Conservation (phyloP, 2,329 filamentous ascomycete genomes). For the Myriosclerotinia duriaeana region DNA sequence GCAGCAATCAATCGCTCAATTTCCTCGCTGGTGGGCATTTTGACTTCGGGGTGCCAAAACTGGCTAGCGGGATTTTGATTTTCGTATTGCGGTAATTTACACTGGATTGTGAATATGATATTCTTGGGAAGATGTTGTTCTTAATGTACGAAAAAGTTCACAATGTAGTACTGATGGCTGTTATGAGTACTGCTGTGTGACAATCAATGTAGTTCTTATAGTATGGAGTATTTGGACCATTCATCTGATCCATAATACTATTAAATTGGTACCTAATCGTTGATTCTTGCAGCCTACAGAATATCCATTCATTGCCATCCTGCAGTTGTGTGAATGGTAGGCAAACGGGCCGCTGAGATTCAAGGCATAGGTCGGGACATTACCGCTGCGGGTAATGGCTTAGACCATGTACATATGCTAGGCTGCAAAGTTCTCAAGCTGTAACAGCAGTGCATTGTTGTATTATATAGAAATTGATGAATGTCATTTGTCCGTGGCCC, state of each 20-base stretch:
- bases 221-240: background rate
- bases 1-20: background rate
- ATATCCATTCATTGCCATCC: background rate
- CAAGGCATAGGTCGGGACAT: too few relatives aligned
- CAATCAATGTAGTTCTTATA: background rate
- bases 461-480: background rate
- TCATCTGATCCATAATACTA: background rate
- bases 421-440: background rate
- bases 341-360: background rate
- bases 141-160: background rate
- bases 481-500: background rate
- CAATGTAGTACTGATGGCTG: background rate
- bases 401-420: background rate
- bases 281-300: background rate
- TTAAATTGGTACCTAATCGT: background rate
- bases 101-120: background rate
- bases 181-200: background rate
- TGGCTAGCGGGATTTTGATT: background rate
- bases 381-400: background rate
- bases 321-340: background rate
- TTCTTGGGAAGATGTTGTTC: background rate
- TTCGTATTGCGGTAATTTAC: too few relatives aligned
- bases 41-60: too few relatives aligned
- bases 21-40: background rate
- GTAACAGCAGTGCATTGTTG: background rate